These are phyloP conservation scores for Boletus smithii DNA, from an alignment of 1,284 basidiomycete genomes.

Conservation along the genomic window DNA sequence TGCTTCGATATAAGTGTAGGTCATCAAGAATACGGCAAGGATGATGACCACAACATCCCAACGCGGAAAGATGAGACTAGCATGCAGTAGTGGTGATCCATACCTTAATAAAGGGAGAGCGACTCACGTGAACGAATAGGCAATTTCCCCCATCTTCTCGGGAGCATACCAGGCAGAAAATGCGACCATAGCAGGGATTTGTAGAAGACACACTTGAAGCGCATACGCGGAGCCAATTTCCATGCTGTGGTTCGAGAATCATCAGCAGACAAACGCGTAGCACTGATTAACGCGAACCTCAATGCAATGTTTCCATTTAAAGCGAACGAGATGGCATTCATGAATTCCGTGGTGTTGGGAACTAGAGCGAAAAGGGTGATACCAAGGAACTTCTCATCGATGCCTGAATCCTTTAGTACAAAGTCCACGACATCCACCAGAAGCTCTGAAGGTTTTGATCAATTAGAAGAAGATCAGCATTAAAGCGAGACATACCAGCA, in stretches of 20 bases:
- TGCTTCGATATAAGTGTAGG: constrained; percentile 98
- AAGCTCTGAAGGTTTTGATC: constrained; percentile 59
- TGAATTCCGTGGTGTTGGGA: constrained; percentile 99
- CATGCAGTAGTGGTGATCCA: background rate
- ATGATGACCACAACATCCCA: constrained; percentile 98
- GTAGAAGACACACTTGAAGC: constrained; percentile 94
- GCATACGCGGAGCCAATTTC: constrained; percentile 99
- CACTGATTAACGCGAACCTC: constrained; percentile 53
- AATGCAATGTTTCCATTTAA: constrained; percentile 96
- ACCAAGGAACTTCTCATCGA: constrained; percentile 97
- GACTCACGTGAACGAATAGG: constrained; percentile 85
- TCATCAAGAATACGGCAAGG: constrained; percentile 92
- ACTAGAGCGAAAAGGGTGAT: constrained; percentile 96
- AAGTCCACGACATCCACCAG: constrained; percentile 96
- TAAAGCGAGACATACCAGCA: constrained; percentile 62
- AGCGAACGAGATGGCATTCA: constrained; percentile 99
- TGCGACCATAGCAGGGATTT: constrained; percentile 98
- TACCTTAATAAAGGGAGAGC: constrained; percentile 7
- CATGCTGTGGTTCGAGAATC: constrained; percentile 62
- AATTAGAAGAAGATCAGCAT: background rate
- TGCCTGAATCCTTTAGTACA: constrained; percentile 87
- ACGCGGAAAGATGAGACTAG: constrained; percentile 93
- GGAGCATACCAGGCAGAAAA: constrained; percentile 94
- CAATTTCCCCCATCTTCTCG: constrained; percentile 74
- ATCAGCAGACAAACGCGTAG: background rate